phyloP scores from a whole-genome alignment of 139 green algal genomes.

The Coelastrella sp. region DNA sequence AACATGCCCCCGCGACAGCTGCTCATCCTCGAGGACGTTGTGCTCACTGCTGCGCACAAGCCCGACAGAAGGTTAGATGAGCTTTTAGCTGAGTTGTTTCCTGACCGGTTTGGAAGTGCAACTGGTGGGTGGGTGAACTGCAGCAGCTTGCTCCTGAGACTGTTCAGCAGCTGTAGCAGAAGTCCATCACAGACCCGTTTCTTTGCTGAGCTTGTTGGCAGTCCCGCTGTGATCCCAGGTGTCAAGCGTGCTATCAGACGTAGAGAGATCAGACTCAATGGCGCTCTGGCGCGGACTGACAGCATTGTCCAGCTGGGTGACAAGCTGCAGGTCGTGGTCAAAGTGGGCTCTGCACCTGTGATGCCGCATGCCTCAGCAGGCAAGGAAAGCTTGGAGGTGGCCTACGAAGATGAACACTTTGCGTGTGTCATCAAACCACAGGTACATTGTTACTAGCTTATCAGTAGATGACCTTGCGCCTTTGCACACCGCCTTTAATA shows the following conservation, averaged over 20 bases:
- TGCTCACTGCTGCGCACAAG: not conserved
- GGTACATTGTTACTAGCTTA: constrained; percentile 14
- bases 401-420: constrained; percentile 61
- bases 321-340: not conserved
- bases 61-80: not conserved
- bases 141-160: not conserved
- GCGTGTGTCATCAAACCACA: constrained; percentile 60
- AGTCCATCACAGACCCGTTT: not conserved
- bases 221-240: no score
- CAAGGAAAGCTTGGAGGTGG: constrained; percentile 47
- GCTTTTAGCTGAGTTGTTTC: not conserved
- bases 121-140: constrained; percentile 8
- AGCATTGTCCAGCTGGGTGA: constrained; percentile 13
- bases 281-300: not conserved
- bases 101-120: not conserved
- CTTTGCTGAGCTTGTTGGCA: no score
- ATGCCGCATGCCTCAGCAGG: not conserved
- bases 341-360: not conserved
- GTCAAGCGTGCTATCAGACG: constrained; percentile 21
- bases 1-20: not conserved
- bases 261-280: constrained; percentile 17
- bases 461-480: no score
- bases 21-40: not conserved
- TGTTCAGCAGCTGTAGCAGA: not conserved
- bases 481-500: no score